Evolutionary conservation across 352 stramenopile species (phyloP).

Genomic region (Phytopythium delawarense): DNA sequence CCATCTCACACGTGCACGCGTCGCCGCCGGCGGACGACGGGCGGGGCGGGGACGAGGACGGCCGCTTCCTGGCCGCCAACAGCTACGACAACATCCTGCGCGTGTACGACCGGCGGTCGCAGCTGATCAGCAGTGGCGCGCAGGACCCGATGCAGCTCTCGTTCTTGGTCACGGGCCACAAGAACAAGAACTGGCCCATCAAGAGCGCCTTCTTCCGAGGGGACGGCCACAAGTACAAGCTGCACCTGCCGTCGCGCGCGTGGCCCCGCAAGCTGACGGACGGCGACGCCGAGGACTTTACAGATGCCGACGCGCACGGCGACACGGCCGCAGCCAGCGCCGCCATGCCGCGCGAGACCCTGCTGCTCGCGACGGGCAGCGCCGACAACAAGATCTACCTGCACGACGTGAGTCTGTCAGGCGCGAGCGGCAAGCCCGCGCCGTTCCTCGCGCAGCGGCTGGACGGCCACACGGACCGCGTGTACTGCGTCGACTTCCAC

Average conservation of each 20-base stretch:
- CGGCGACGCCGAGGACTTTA: constrained; percentile 69
- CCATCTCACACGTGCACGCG: constrained; percentile 81
- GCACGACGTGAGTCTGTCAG: constrained; percentile 69
- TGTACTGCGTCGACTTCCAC: constrained; percentile 90
- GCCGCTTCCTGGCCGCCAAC: constrained; percentile 80
- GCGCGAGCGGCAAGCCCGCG: constrained; percentile 24
- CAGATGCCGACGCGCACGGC: constrained; percentile 36
- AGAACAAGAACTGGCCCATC: constrained; percentile 91
- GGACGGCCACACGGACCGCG: constrained; percentile 79
- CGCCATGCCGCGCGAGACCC: constrained; percentile 37
- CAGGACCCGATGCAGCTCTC: constrained; percentile 78
- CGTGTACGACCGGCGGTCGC: constrained; percentile 82
- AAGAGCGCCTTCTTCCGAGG: constrained; percentile 88
- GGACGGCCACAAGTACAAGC: constrained; percentile 86
- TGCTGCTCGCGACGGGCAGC: constrained; percentile 82
- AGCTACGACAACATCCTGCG: constrained; percentile 89
- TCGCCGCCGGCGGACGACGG: constrained; percentile 62
- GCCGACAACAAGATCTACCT: constrained; percentile 88
- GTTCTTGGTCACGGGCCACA: constrained; percentile 78
- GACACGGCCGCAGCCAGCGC: constrained; percentile 32
- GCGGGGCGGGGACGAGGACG: constrained; percentile 54
- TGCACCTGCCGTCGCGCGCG: constrained; percentile 50
- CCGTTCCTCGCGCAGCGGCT: constrained; percentile 80
- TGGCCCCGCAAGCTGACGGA: constrained; percentile 71
- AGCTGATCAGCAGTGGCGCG: constrained; percentile 74